These are phyloP conservation scores for Erucastrum elatum DNA, from an alignment of 345 rosid species.

Conservation along the genomic window DNA sequence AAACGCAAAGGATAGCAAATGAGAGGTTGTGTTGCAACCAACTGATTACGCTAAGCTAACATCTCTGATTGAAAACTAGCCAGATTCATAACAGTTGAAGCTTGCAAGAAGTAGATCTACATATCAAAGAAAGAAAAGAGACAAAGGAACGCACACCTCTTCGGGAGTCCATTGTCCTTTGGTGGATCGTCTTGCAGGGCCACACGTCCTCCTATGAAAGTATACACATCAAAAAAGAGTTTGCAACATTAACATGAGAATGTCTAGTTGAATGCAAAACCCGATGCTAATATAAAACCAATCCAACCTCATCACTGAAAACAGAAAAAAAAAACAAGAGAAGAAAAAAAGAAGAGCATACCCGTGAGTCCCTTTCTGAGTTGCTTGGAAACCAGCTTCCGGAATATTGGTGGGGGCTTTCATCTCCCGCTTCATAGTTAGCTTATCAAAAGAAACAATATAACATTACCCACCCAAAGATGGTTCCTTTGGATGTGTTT, in stretches of 20 bases:
- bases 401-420: slow-evolving; percentile 52
- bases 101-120: not conserved
- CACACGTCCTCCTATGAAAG: slow-evolving; percentile 41
- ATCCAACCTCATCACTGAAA: not conserved
- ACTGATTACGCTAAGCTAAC: not conserved
- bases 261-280: slow-evolving; percentile 21
- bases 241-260: slow-evolving; percentile 26
- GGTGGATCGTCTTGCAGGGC: slow-evolving; percentile 45
- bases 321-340: not conserved
- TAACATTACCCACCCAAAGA: slow-evolving; percentile 49
- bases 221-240: slow-evolving; percentile 15
- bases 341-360: slow-evolving; percentile 37
- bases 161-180: slow-evolving; percentile 44
- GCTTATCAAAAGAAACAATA: slow-evolving; percentile 43
- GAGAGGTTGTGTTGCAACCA: not conserved
- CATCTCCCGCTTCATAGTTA: slow-evolving; percentile 66
- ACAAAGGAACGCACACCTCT: slow-evolving; percentile 26
- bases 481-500: slow-evolving; percentile 27
- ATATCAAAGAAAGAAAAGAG: not conserved
- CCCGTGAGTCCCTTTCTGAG: slow-evolving; percentile 70
- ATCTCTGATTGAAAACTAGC: not conserved
- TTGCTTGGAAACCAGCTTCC: slow-evolving; percentile 50
- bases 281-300: slow-evolving; percentile 5
- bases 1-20: not conserved
- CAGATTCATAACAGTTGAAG: slow-evolving; percentile 2